Conservation (phyloP, 495 filamentous ascomycete species). For the Penicillium turbatum region DNA sequence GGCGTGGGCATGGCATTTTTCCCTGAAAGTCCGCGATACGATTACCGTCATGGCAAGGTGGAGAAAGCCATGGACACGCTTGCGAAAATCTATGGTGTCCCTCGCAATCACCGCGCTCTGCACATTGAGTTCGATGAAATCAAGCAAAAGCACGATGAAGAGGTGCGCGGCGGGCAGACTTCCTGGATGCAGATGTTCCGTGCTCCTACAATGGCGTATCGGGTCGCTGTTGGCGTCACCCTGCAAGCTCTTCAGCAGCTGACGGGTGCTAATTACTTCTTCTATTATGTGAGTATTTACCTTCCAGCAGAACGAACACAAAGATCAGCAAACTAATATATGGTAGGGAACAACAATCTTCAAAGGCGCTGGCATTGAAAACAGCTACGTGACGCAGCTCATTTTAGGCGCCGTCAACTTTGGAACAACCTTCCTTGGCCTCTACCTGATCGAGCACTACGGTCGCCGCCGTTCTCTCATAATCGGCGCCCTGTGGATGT, state of each 20-base stretch:
- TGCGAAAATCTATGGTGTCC: slow-evolving; percentile 63
- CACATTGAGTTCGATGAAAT: slow-evolving; percentile 62
- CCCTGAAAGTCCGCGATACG: slow-evolving; percentile 68
- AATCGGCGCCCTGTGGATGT: slow-evolving; percentile 64
- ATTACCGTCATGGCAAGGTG: slow-evolving; percentile 57
- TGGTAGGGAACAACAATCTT: slow-evolving; percentile 65
- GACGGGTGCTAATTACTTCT: slow-evolving; percentile 56
- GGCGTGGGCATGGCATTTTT: slow-evolving; percentile 63
- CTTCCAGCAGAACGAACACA: neutral
- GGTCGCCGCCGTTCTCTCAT: slow-evolving; percentile 67
- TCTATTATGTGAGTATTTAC: slow-evolving; percentile 56
- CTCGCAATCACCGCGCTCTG: slow-evolving; percentile 56
- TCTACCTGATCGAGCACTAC: slow-evolving; percentile 65
- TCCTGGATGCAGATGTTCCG: slow-evolving; percentile 51
- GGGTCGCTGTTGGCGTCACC: slow-evolving; percentile 59
- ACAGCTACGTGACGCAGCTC: slow-evolving; percentile 67
- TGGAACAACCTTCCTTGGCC: slow-evolving; percentile 60
- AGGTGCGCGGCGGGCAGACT: slow-evolving; percentile 42
- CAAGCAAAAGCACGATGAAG: slow-evolving; percentile 51
- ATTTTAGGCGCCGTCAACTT: slow-evolving; percentile 73
- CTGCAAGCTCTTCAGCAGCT: slow-evolving; percentile 53
- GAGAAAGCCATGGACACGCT: slow-evolving; percentile 63
- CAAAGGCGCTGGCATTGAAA: slow-evolving; percentile 57
- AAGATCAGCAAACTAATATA: neutral
- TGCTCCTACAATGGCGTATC: slow-evolving; percentile 63